Evolutionary conservation across 192 early-diverging fungal species (phyloP).

Genomic region (Backusella psychrophila): DNA sequence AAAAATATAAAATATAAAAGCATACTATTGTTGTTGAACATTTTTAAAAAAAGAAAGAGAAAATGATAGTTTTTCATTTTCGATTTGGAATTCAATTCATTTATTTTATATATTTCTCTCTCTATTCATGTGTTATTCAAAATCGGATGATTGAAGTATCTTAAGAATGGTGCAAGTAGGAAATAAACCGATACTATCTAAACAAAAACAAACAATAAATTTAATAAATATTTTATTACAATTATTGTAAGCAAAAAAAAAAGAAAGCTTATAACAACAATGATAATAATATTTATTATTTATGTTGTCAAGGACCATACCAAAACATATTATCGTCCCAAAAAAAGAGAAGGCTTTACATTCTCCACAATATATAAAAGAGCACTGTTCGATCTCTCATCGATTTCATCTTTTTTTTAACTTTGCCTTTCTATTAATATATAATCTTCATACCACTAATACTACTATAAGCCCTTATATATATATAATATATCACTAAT

Average conservation of each 20-base stretch:
- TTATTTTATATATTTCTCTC: too few relatives aligned
- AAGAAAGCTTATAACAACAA: neutral
- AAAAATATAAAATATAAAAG: neutral
- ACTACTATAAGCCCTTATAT: neutral
- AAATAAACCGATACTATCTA: neutral
- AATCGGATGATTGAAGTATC: conserved; percentile 8
- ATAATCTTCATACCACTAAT: neutral
- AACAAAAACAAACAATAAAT: neutral
- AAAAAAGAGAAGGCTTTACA: neutral
- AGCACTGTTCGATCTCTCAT: neutral
- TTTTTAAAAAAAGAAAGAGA: too few relatives aligned
- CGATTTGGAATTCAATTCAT: too few relatives aligned
- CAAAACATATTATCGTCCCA: conserved; percentile 4
- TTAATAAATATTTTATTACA: neutral
- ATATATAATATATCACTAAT: neutral
- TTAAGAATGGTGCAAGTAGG: conserved; percentile 1
- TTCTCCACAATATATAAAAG: neutral
- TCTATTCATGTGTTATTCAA: too few relatives aligned
- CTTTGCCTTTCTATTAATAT: neutral
- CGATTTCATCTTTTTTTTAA: neutral
- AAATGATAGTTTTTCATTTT: too few relatives aligned
- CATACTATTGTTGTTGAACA: neutral
- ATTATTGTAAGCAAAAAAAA: neutral
- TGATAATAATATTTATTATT: neutral
- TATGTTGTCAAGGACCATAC: conserved; percentile 3